Conservation (phyloP, 1,139 yeast genomes). For the Kazachstania sp. region DNA sequence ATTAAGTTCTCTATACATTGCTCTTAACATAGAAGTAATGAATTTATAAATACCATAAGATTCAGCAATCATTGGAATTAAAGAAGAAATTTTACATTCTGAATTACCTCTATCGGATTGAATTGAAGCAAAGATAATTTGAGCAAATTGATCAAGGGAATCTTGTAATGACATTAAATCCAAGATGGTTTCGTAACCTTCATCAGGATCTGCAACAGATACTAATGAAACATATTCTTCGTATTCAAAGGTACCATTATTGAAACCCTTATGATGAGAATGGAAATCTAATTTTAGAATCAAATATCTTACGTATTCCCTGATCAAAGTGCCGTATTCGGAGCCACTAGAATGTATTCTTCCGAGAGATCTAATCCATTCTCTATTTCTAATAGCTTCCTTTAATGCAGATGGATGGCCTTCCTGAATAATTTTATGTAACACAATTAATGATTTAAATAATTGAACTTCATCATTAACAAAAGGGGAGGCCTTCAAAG, state of each 20-base stretch:
- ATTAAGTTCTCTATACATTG: conserved; percentile 70
- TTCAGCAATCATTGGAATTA: conserved; percentile 90
- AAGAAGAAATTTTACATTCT: conserved; percentile 77
- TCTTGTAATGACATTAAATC: conserved; percentile 87
- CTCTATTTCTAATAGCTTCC: conserved; percentile 69
- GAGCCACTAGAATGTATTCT: conserved; percentile 35
- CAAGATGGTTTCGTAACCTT: conserved; percentile 83
- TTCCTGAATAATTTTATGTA: conserved; percentile 92
- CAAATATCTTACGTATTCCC: conserved; percentile 65
- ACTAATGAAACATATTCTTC: conserved; percentile 87
- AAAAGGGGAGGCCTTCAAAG: conserved; percentile 70
- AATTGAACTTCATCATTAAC: conserved; percentile 75
- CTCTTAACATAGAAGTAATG: conserved; percentile 82
- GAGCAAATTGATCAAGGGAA: conserved; percentile 69
- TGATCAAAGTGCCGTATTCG: conserved; percentile 61
- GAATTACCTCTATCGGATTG: conserved; percentile 38
- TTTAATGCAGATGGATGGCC: conserved; percentile 82
- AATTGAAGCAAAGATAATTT: conserved; percentile 66
- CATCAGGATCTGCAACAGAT: conserved; percentile 88
- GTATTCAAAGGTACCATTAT: conserved; percentile 87
- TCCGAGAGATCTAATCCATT: conserved; percentile 50
- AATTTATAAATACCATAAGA: conserved; percentile 89
- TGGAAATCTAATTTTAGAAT: conserved; percentile 75
- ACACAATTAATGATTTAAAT: conserved; percentile 79
- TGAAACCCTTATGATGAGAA: conserved; percentile 72